Conservation (phyloP, 805 yeast species). For the Monosporozyma unispora region DNA sequence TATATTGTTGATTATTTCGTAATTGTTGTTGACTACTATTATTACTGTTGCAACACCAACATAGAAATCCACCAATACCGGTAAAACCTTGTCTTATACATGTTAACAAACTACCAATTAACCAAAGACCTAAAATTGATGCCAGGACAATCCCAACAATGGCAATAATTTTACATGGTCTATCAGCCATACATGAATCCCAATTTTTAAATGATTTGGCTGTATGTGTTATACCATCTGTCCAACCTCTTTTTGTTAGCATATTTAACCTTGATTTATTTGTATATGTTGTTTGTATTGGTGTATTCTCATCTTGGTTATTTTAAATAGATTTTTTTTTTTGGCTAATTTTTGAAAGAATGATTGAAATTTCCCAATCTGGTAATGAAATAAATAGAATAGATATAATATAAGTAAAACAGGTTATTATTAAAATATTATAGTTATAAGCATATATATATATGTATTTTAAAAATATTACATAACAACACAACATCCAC, state of each 20-base stretch:
- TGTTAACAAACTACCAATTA: slow-evolving; percentile 44
- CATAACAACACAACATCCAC: slow-evolving; percentile 30
- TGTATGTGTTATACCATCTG: slow-evolving; percentile 25
- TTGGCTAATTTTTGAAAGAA: no score
- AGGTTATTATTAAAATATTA: background rate
- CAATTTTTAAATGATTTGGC: slow-evolving; percentile 49
- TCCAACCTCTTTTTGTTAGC: slow-evolving; percentile 10
- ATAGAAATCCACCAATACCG: slow-evolving; percentile 41
- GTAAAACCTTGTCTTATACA: slow-evolving; percentile 51
- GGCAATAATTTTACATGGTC: slow-evolving; percentile 64
- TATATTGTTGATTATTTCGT: background rate
- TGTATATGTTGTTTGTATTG: background rate
- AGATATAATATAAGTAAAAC: no score
- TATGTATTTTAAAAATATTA: slow-evolving; percentile 5
- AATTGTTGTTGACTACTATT: background rate
- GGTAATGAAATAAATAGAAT: background rate
- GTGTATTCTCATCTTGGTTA: background rate
- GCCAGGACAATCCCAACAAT: slow-evolving; percentile 64
- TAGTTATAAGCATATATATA: background rate
- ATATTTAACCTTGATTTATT: background rate
- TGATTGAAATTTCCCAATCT: background rate
- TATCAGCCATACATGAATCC: slow-evolving; percentile 76
- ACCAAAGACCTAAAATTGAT: slow-evolving; percentile 44
- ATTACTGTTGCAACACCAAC: slow-evolving; percentile 34
- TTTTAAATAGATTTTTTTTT: no score